A percentile compares a stretch with the other conserved stretches of the same genome.
Conservation (phyloP, 1,284 basidiomycete species). For the Dichomitus squalens region DNA sequence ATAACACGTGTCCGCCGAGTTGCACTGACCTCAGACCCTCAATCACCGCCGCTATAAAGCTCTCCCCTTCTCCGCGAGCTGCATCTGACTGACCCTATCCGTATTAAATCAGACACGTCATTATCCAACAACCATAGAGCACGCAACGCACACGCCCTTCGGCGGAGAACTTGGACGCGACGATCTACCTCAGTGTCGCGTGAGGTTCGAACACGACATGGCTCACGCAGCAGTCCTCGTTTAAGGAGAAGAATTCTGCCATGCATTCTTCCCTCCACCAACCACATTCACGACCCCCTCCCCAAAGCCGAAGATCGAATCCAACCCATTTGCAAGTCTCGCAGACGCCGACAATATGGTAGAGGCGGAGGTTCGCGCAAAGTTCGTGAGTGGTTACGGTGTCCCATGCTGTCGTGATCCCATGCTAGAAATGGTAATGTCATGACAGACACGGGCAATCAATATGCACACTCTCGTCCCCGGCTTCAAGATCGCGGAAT, state of each 20-base stretch:
- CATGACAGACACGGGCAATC: background rate
- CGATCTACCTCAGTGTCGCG: background rate
- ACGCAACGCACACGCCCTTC: no score
- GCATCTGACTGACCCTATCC: no score
- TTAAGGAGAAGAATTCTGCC: background rate
- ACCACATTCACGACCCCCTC: background rate
- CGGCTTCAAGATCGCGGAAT: background rate
- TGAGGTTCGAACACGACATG: background rate
- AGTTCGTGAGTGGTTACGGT: background rate
- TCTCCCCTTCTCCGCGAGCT: no score
- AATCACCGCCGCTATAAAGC: no score
- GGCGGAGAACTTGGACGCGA: no score
- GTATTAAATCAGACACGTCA: no score
- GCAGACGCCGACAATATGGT: background rate
- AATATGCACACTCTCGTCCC: background rate
- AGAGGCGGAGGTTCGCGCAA: background rate
- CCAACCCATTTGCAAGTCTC: background rate
- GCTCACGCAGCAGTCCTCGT: background rate
- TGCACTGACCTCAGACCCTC: no score
- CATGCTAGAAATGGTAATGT: no score
- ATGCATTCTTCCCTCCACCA: background rate
- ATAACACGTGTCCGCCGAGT: no score
- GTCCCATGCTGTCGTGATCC: no score
- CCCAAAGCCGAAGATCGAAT: background rate
- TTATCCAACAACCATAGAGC: no score